phyloP scores from a whole-genome alignment of 257 asterid genomes.

The Pogostemon cablin region DNA sequence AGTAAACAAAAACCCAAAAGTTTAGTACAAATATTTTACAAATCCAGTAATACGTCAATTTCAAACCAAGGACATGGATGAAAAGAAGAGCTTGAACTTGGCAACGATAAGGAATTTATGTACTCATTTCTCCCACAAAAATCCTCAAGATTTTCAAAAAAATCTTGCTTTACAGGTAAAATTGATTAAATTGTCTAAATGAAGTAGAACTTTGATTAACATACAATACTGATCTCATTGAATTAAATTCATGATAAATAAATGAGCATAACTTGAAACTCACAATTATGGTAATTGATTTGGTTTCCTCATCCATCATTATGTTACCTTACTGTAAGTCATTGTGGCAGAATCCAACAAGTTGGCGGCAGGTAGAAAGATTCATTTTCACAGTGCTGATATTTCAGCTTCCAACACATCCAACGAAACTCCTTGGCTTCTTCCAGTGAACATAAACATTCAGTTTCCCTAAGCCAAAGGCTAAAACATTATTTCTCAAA shows the following conservation, averaged over 20 bases:
- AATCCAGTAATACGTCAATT: too few relatives aligned
- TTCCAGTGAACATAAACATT: conserved; percentile 47
- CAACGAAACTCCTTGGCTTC: conserved; percentile 53
- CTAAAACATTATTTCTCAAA: conserved; percentile 54
- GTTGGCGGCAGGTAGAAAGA: conserved; percentile 44
- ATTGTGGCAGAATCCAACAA: conserved; percentile 83
- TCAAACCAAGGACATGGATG: too few relatives aligned
- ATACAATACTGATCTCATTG: background rate
- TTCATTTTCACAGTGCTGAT: conserved; percentile 48
- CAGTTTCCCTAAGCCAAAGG: conserved; percentile 73
- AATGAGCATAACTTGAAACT: conserved; percentile 41
- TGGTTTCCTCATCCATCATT: conserved; percentile 83
- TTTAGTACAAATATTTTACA: too few relatives aligned
- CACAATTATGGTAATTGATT: conserved; percentile 73
- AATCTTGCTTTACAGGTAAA: too few relatives aligned
- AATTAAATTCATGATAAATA: background rate
- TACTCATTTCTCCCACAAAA: too few relatives aligned
- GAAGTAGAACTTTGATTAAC: background rate
- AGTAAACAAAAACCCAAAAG: too few relatives aligned
- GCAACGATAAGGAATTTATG: too few relatives aligned
- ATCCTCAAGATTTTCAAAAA: too few relatives aligned
- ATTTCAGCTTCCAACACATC: conserved; percentile 61
- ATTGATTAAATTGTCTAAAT: too few relatives aligned
- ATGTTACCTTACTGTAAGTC: conserved; percentile 95
- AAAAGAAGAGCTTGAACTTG: too few relatives aligned